Evolutionary conservation across 2,329 filamentous ascomycete species (phyloP).

Genomic region (Ophiosphaerella herpotricha): DNA sequence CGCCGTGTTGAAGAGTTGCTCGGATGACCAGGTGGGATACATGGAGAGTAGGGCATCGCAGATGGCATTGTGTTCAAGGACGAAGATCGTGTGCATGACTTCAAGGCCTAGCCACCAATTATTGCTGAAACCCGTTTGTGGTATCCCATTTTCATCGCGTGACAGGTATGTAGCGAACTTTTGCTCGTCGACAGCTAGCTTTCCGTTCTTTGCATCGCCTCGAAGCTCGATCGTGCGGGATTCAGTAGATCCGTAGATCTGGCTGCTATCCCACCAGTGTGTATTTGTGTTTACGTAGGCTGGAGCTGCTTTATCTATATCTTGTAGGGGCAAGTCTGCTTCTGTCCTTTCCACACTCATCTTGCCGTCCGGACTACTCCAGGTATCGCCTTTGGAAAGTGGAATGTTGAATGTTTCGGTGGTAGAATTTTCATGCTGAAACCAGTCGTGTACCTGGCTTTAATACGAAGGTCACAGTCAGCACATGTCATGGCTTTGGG

Average conservation of each 20-base stretch:
- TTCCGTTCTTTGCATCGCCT: slow-evolving; percentile 44
- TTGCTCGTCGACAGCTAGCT: slow-evolving; percentile 44
- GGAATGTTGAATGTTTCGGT: slow-evolving; percentile 42
- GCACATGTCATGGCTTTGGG: slow-evolving; percentile 17
- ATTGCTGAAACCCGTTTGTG: slow-evolving; percentile 49
- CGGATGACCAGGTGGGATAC: slow-evolving; percentile 47
- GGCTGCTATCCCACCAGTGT: slow-evolving; percentile 55
- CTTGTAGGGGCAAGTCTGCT: slow-evolving; percentile 42
- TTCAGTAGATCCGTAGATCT: slow-evolving; percentile 54
- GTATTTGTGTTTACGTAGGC: slow-evolving; percentile 52
- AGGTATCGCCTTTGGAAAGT: slow-evolving; percentile 42
- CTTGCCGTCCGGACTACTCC: slow-evolving; percentile 28
- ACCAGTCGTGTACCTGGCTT: slow-evolving; percentile 15
- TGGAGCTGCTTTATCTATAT: slow-evolving; percentile 45
- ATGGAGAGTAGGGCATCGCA: slow-evolving; percentile 45
- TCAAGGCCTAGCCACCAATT: slow-evolving; percentile 57
- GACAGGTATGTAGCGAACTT: slow-evolving; percentile 47
- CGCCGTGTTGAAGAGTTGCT: slow-evolving; percentile 53
- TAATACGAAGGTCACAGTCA: slow-evolving; percentile 17
- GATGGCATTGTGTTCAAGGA: slow-evolving; percentile 54
- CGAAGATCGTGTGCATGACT: slow-evolving; percentile 54
- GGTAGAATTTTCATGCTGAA: slow-evolving; percentile 25
- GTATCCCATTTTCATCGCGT: slow-evolving; percentile 45
- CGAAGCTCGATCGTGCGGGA: slow-evolving; percentile 44
- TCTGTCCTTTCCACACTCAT: slow-evolving; percentile 48